Conservation (phyloP, 2,329 filamentous ascomycete genomes). For the Venturia oleaginea region DNA sequence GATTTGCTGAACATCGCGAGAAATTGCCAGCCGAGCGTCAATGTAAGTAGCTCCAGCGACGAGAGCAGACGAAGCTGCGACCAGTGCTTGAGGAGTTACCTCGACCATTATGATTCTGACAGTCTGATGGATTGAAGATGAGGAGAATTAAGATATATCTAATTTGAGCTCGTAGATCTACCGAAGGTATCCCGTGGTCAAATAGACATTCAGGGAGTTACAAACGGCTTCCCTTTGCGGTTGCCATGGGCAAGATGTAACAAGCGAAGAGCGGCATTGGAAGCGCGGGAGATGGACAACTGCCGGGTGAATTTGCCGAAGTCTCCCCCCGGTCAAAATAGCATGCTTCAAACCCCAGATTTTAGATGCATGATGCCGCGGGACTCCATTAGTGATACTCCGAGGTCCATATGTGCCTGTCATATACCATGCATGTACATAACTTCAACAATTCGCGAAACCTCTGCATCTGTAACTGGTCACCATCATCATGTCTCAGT, state of each 20-base stretch:
- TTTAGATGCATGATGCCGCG: neutral
- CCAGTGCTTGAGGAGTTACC: neutral
- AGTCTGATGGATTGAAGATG: neutral
- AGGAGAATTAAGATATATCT: neutral
- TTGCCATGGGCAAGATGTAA: neutral
- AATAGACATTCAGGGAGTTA: neutral
- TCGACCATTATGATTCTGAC: neutral
- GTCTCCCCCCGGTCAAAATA: neutral
- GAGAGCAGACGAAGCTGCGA: constrained; percentile 4
- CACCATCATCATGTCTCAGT: constrained; percentile 1
- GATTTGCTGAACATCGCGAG: constrained; percentile 9
- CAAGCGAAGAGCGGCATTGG: neutral
- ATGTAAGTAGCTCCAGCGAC: constrained; percentile 7
- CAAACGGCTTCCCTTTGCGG: neutral
- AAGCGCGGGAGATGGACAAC: neutral
- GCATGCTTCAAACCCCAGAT: neutral
- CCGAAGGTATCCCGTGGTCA: constrained; percentile 2
- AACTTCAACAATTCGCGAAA: neutral
- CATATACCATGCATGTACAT: neutral
- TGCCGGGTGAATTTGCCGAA: neutral
- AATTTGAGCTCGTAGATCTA: neutral
- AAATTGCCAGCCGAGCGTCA: constrained; percentile 6
- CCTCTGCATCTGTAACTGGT: too few species aligned
- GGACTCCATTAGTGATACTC: neutral
- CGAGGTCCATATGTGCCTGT: neutral